Base-by-base conservation (phyloP, 225 moss, liverwort and hornwort genomes). In the Polytrichum formosum region DNA sequence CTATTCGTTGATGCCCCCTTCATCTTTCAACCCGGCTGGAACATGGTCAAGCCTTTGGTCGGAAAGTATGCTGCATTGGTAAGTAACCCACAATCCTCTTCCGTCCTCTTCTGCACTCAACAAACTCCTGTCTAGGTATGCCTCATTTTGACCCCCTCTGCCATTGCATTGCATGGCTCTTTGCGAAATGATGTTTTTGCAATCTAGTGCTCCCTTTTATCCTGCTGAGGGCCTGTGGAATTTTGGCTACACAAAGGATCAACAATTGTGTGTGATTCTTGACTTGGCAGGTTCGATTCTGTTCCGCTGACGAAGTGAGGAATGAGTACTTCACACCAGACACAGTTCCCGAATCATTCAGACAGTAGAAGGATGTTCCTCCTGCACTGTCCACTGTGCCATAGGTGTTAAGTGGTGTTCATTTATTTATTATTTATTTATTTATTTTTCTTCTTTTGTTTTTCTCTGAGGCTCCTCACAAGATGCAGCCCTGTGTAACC, bases 1-100 rank as follows among this genome's bases (percentile, higher is more conserved):
- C 72, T 92, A 65, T 90, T 92, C 30, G 88, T 92, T 60, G 90
- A 92, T 74, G 92, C 92, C 28, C 92, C 90, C 26, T 88, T 85
- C 63, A 82, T 92, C 13, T 92, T 92, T 71, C 88, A 90, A 82
- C 90, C 90, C 21, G 92, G 92, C 69, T 92, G 92, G 92, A 75
- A 65, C 31, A 76, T 90, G 76, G 82, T 92, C 61, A 90, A 88
- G 71, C 92, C 92, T 68, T 73, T 85, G 71, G 80, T 92, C 37
- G 87, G 85, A 67, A 83, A 83, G 69, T 92, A 92, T 68, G 85
- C 92, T 55, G 83, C 78, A 70, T 77, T 92, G 80, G 92, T 87
- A 75, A 23, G 84, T 62, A 20, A 1, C 58, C 9, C 21, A 58
- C 3, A 58, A 58, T 20, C 6, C 21, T 58, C 26, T 26, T 26